Percentiles rank a stretch among this genome's conserved stretches.
These are phyloP conservation scores for Cylindricascospora bacillispora DNA, from an alignment of 1,139 yeast genomes.

Conservation along the genomic window DNA sequence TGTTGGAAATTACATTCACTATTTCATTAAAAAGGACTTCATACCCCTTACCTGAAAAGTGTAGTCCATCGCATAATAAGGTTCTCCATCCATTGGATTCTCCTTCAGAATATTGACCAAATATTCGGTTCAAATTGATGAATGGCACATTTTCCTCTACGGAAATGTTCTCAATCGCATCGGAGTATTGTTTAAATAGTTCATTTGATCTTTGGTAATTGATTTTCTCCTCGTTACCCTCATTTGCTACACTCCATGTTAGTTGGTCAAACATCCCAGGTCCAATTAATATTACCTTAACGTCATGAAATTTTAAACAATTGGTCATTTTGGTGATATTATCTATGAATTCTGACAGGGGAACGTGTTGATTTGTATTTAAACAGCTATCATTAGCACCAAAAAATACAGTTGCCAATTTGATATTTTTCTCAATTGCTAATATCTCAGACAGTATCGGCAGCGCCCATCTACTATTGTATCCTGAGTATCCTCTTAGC, in stretches of 20 bases:
- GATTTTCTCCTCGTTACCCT: slow-evolving; percentile 22
- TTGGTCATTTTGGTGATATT: slow-evolving; percentile 36
- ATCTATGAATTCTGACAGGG: slow-evolving; percentile 33
- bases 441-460: slow-evolving; percentile 37
- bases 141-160: slow-evolving; percentile 35
- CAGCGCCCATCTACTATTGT: slow-evolving; percentile 41
- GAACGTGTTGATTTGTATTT: slow-evolving; percentile 41
- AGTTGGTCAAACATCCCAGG: slow-evolving; percentile 47
- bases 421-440: slow-evolving; percentile 29
- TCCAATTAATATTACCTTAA: slow-evolving; percentile 44
- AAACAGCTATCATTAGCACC: slow-evolving; percentile 65
- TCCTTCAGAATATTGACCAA: slow-evolving; percentile 25
- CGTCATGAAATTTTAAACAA: slow-evolving; percentile 29
- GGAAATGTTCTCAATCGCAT: slow-evolving; percentile 38
- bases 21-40: slow-evolving; percentile 36
- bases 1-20: slow-evolving; percentile 27
- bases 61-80: slow-evolving; percentile 52
- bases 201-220: slow-evolving; percentile 29
- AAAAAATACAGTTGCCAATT: slow-evolving; percentile 47
- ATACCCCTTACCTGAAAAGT: slow-evolving; percentile 52
- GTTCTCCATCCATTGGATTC: too few relatives aligned
- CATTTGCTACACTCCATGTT: slow-evolving; percentile 28
- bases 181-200: slow-evolving; percentile 36
- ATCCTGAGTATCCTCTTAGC: slow-evolving; percentile 53
- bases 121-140: slow-evolving; percentile 39